phyloP scores from a whole-genome alignment of 208 protist species.

The Leptomonas seymouri region DNA sequence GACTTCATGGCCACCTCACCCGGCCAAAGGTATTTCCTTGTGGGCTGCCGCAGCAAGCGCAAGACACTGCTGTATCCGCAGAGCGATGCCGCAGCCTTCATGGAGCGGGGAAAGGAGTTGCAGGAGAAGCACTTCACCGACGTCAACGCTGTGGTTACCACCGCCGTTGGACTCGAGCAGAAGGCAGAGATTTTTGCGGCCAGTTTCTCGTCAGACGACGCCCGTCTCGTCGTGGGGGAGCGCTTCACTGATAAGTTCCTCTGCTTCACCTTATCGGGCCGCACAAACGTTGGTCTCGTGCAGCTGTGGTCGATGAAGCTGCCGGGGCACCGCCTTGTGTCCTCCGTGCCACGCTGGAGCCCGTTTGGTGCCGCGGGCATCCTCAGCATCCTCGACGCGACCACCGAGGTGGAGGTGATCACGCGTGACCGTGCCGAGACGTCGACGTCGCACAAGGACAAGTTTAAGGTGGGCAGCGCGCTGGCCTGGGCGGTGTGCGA shows the following conservation, averaged over 20 bases:
- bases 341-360: constrained; percentile 56
- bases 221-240: constrained; percentile 59
- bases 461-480: constrained; percentile 79
- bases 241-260: constrained; percentile 71
- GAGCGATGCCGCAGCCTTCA: constrained; percentile 41
- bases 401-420: constrained; percentile 72
- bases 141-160: constrained; percentile 35
- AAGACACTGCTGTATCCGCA: constrained; percentile 58
- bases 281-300: constrained; percentile 38
- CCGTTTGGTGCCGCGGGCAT: constrained; percentile 50
- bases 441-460: constrained; percentile 45
- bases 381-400: constrained; percentile 52
- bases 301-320: constrained; percentile 56
- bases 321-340: constrained; percentile 69
- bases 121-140: constrained; percentile 59
- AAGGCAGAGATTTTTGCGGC: constrained; percentile 63
- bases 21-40: constrained; percentile 59
- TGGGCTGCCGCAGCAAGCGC: constrained; percentile 71
- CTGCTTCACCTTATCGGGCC: constrained; percentile 47
- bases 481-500: constrained; percentile 57
- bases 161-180: constrained; percentile 42
- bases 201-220: constrained; percentile 55
- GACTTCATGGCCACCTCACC: constrained; percentile 69
- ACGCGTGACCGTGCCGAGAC: constrained; percentile 28
- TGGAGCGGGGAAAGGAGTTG: constrained; percentile 60